Evolutionary conservation across 1,139 yeast genomes (phyloP), one percentile per base, ranked within the genome.

Genomic region (Geotrichum citri-aurantii): DNA sequence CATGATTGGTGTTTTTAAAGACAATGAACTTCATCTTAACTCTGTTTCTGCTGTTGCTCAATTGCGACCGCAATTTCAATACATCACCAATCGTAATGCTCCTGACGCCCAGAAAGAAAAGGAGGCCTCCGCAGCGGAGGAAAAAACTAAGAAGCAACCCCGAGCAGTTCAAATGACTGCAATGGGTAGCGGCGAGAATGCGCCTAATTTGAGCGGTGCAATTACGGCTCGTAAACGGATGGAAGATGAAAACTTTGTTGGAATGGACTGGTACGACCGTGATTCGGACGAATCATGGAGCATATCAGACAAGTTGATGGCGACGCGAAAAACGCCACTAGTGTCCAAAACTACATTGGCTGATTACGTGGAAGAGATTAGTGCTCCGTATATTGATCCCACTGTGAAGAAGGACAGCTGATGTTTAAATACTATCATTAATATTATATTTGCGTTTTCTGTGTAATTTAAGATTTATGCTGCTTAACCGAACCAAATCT

Each of bases 401-500:
- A 55, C 57, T 4, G 31, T 27, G 17, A 57, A 57, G 48, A 44
- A 21, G 19, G 33, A 42, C 60, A 53, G 52, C 26, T 49, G 49
- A 50, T 31, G 23, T 21, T 17, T 27, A 27, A 23, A 33, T 23
- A 51, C 37, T 31, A 55, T 26, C 55, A 23, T 48, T 51, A 27
- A 54, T 47, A 29, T 29, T 48, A 55, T 14, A 48, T 50, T 23
- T 52, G 52, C 31, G 7, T 29, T n/a, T 23, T 40, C 10, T 12
- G 27, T 29, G 14, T 42, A 24, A 31, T 47, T 47, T 19, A 21
- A 53, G 27, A 37, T 52, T 50, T 27, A 27, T 27, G 47, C 42
- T 24, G 11, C 47, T 65, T 72, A 92, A 72, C 92, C 97, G 69
- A 91, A 92, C 98, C 98, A 95, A 81, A 95, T 90, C 75, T 93